Conservation (phyloP, 495 filamentous ascomycete genomes). For the Neurospora sp. region DNA sequence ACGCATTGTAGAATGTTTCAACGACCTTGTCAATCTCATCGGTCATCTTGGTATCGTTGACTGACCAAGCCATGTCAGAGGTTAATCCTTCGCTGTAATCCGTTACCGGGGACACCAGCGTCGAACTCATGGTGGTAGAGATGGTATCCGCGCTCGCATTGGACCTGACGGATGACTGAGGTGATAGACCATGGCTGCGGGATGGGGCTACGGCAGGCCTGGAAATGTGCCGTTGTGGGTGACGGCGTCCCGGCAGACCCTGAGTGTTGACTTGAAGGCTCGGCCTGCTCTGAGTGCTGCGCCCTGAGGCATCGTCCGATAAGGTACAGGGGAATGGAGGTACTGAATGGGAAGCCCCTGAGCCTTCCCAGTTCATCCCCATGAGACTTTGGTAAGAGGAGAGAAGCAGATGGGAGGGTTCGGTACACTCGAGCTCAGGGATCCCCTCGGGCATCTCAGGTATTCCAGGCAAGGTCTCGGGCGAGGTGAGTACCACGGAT, state of each 20-base stretch:
- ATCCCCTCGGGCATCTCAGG: background rate
- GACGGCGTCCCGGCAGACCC: conserved; percentile 16
- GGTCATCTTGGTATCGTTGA: background rate
- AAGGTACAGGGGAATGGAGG: background rate
- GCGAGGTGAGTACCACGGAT: background rate
- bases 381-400: background rate
- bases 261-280: conserved; percentile 21
- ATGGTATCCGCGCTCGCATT: conserved; percentile 26
- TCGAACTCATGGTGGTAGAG: conserved; percentile 7
- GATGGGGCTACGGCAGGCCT: conserved; percentile 7
- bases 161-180: conserved; percentile 31
- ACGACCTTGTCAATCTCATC: background rate
- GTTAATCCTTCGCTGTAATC: conserved; percentile 19
- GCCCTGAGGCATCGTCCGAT: conserved; percentile 3
- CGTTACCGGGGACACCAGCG: conserved; percentile 21
- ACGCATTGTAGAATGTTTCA: background rate
- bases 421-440: conserved; percentile 25
- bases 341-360: background rate
- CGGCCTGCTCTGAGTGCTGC: conserved; percentile 6
- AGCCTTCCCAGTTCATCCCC: background rate
- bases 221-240: conserved; percentile 11
- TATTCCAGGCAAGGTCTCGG: background rate
- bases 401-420: background rate
- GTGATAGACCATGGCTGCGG: conserved; percentile 25
- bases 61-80: background rate